Base-by-base conservation (phyloP, 768 basidiomycete genomes). In the Paxillus rubicundulus region DNA sequence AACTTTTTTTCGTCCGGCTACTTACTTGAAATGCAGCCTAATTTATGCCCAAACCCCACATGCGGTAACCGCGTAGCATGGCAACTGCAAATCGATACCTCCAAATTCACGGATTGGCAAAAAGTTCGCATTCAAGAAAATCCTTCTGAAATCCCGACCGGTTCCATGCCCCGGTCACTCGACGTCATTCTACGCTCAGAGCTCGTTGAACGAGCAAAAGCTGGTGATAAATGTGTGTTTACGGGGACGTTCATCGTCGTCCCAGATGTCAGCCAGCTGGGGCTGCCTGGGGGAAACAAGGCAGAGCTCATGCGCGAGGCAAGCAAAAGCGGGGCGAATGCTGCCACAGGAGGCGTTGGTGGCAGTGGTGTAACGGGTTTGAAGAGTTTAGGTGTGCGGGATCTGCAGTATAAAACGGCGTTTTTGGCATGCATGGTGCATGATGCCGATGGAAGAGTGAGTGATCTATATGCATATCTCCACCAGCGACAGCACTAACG, bases 61-160 rank as follows among this genome's bases (percentile, higher is more conserved):
- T 99, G 97, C 63, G 88, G 90, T 28, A 98, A 98, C 69, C 83
- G 94, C 28, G 71, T 74, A 16, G 87, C 82, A 30, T 99, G 95
- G 95, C 86, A 94, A 64, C 82, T 99, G 38, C 91, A 95, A 66
- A 92, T 98, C 52, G 96, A 98, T 67, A 86, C 87, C 48, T 95
- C 92, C 27, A 95, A 92, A 68, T 99, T 99, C 67, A 91, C 92
- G 1, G 97, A 99, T 67, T 98, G 97, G 97, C 97, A 99, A 70
- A 98, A 98, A 70, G 94, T 98, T 44, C 86, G 97, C 40, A 98
- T 99, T 41, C 97, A 99, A 65, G 97, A 99, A 74, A 98, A 98
- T 63, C 87, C 96, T 9, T 97, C 95, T 24, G 97, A 98, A 72
- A 98, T 99, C 52, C 97, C 97, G 1, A 98, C 96, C 0, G 97